These are phyloP conservation scores for Citrus medica DNA, from an alignment of 345 rosid species.

Conservation along the genomic window DNA sequence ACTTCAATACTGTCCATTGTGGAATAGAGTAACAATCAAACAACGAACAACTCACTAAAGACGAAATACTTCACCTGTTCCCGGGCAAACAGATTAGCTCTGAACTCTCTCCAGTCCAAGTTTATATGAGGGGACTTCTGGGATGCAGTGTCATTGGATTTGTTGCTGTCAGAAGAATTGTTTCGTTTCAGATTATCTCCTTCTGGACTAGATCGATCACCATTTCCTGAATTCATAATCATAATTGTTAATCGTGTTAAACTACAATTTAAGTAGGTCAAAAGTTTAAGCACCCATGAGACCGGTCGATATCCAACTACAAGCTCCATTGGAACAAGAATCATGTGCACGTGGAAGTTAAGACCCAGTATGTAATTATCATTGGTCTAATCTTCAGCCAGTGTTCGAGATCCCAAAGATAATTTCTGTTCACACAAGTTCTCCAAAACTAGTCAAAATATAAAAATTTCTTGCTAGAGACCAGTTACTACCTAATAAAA, in stretches of 20 bases:
- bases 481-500: background rate
- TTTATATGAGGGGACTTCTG: slow-evolving; percentile 46
- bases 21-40: background rate
- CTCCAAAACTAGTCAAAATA: background rate
- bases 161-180: slow-evolving; percentile 48
- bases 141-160: slow-evolving; percentile 49
- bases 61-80: slow-evolving; percentile 59
- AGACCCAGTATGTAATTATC: background rate
- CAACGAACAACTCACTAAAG: background rate
- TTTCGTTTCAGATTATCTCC: slow-evolving; percentile 60
- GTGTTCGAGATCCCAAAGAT: background rate
- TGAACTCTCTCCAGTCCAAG: slow-evolving; percentile 88
- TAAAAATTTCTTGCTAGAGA: background rate
- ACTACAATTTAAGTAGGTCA: background rate
- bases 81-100: slow-evolving; percentile 66
- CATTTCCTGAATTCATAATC: slow-evolving; percentile 41
- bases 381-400: background rate
- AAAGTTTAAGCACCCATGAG: background rate
- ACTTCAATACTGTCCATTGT: background rate
- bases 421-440: background rate
- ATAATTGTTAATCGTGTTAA: background rate
- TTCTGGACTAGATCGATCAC: slow-evolving; percentile 42
- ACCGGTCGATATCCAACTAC: background rate
- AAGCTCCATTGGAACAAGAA: background rate
- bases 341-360: background rate